These are phyloP conservation scores for Meyerozyma guilliermondii DNA, from an alignment of 1,139 yeast genomes.

Conservation along the genomic window DNA sequence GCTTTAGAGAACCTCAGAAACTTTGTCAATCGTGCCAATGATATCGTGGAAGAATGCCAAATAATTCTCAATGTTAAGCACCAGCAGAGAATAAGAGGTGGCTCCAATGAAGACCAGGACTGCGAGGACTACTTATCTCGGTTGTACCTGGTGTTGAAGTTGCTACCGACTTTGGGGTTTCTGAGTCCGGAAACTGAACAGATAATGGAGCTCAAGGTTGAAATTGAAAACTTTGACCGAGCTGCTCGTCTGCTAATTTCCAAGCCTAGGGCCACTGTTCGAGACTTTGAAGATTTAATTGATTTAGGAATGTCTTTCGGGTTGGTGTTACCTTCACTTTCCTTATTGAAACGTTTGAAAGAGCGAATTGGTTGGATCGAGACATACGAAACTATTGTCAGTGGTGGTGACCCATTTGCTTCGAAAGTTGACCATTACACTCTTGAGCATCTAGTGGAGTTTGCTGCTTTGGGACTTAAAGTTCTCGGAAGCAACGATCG, in stretches of 20 bases:
- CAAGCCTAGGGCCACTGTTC: constrained; percentile 11
- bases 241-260: constrained; percentile 38
- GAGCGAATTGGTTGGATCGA: constrained; percentile 48
- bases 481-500: constrained; percentile 27
- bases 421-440: constrained; percentile 34
- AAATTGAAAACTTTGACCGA: constrained; percentile 50
- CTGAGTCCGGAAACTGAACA: constrained; percentile 57
- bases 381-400: constrained; percentile 25
- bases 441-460: constrained; percentile 28
- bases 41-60: constrained; percentile 57
- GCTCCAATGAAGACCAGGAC: constrained; percentile 11
- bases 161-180: constrained; percentile 47
- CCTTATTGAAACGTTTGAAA: constrained; percentile 43
- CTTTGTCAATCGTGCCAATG: constrained; percentile 42
- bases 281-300: constrained; percentile 43
- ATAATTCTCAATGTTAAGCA: constrained; percentile 45
- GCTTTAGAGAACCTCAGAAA: constrained; percentile 31
- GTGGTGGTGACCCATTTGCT: constrained; percentile 39
- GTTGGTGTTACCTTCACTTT: constrained; percentile 47
- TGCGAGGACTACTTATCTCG: constrained; percentile 16
- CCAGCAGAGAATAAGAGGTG: constrained; percentile 42
- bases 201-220: constrained; percentile 47
- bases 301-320: constrained; percentile 58
- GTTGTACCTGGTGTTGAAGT: constrained; percentile 33
- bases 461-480: constrained; percentile 38